Evolutionary conservation across 805 yeast genomes (phyloP), one percentile per base, ranked within the genome.

Genomic region (Kluyveromyces starmeri): DNA sequence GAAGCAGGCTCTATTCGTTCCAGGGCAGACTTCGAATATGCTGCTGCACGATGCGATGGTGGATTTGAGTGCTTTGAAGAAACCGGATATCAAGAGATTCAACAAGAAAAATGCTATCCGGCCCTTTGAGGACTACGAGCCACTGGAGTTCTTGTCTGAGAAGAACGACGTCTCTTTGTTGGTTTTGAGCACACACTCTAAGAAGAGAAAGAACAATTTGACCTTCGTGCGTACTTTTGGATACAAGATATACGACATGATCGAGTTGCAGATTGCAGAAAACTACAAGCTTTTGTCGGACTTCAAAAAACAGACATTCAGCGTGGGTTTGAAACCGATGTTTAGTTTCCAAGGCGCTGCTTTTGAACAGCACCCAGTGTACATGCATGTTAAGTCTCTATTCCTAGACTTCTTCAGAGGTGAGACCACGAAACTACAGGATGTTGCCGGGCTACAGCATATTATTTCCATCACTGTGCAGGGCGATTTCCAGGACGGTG

Each of bases 401-500:
- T 86, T 92, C 51, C 52, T 92, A 45, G 98, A 92, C 61, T 81
- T 92, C 58, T 92, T 79, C 70, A 71, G 94, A 47, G 97, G 86
- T 29, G 85, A 83, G 46, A 76, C 71, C 35, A 76, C 86, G 16
- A 79, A 75, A 39, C 65, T 81, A 50, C 86, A 85, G 53, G 98
- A 92, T 58, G 94, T 89, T 28, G 94, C 96, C 2, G 96, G 96
- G 32, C 68, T 92, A 46, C 97, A 92, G 61, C 83, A 84, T 56
- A 80, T 92, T 34, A 85, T 92, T 46, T 73, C 95, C 3, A 62
- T 92, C 36, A 78, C 80, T 12, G 78, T 78, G 48, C 76, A 75
- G 37, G 92, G 83, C 47, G 88, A 83, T 47, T 70, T 75, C 43
- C 83, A 81, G 51, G 77, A 77, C 37, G 68, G 78, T 37, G 70